These are phyloP conservation scores for Glonium stellatum DNA, from an alignment of 495 filamentous ascomycete genomes.

Conservation along the genomic window DNA sequence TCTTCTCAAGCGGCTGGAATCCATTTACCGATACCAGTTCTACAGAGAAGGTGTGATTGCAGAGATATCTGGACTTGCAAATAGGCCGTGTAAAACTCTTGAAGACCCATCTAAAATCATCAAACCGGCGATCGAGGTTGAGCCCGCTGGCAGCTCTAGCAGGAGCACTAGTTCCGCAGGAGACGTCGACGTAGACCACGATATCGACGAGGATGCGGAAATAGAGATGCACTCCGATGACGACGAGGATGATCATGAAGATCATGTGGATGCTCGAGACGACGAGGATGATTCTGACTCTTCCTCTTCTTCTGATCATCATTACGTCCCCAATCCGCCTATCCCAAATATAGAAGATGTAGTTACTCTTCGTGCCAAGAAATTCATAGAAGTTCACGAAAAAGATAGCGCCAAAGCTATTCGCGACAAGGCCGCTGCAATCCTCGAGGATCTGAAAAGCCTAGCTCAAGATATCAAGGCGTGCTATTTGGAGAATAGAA, in stretches of 20 bases:
- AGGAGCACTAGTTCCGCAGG: slow-evolving; percentile 7
- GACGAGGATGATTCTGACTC: slow-evolving; percentile 47
- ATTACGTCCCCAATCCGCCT: slow-evolving; percentile 40
- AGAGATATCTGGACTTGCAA: slow-evolving; percentile 75
- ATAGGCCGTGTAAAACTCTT: slow-evolving; percentile 41
- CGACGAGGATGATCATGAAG: slow-evolving; percentile 52
- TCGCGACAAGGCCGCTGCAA: slow-evolving; percentile 68
- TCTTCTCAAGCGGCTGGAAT: slow-evolving; percentile 70
- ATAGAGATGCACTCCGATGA: slow-evolving; percentile 44
- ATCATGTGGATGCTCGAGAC: slow-evolving; percentile 50
- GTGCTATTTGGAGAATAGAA: slow-evolving; percentile 56
- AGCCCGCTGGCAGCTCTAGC: slow-evolving; percentile 12
- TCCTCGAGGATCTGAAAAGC: slow-evolving; percentile 62
- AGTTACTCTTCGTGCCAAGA: slow-evolving; percentile 67
- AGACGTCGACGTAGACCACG: slow-evolving; percentile 43
- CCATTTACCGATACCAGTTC: slow-evolving; percentile 92
- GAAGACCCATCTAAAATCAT: slow-evolving; percentile 23
- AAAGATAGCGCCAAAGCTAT: slow-evolving; percentile 59
- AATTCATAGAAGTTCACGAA: slow-evolving; percentile 77
- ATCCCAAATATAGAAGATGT: slow-evolving; percentile 62
- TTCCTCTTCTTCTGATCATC: slow-evolving; percentile 43
- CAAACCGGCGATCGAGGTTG: slow-evolving; percentile 19
- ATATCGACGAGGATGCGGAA: slow-evolving; percentile 47
- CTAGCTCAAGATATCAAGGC: slow-evolving; percentile 64
- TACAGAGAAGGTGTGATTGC: slow-evolving; percentile 95